Evolutionary conservation across 495 filamentous ascomycete genomes (phyloP), one percentile per base, ranked within the genome.

Genomic region (Annulohypoxylon nitens): DNA sequence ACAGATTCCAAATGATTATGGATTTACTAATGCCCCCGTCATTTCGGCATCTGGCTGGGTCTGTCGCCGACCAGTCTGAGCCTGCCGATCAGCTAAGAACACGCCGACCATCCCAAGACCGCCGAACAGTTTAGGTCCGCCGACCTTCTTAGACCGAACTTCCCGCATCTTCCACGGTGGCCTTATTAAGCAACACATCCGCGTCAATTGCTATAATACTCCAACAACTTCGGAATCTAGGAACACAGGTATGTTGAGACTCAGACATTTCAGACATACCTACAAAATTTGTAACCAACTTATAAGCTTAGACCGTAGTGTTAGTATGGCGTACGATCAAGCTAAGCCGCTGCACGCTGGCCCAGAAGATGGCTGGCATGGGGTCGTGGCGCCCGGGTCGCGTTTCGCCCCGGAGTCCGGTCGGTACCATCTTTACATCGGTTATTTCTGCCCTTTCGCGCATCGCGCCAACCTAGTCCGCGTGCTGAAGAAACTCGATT

Each of bases 341-440:
- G 64, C 8, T 25, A 64, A 69, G 37, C 65, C 65, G 36, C 23
- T 74, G 14, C 71, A 74, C 33, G 65, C 64, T 20, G 34, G 54
- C 18, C 65, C 71, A 25, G 65, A 65, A 20, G 71, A 74, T 34
- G 60, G 65, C 33, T 74, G 71, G 71, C 71, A 74, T 23, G 71
- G 71, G 9, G 33, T 69, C 9, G 65, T 74, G 30, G 65, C 51
- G 26, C 66, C 71, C 16, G 37, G 34, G 12, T 65, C 65, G 3
- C 64, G 65, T 54, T 74, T 93, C 77, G 88, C 92, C 0, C 83
- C 93, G 23, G 91, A 93, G 73, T 86, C 86, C 71, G 88, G 86
- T 62, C 86, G 93, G 60, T 96, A 95, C 74, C 91, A 93, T 53
- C 88, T 95, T 59, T 97, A 93, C 80, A 85, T 94, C 75, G 71